Evolutionary conservation across 2,329 filamentous ascomycete species (phyloP), one percentile per base, ranked within the genome.

Genomic region (Fusarium sp.): DNA sequence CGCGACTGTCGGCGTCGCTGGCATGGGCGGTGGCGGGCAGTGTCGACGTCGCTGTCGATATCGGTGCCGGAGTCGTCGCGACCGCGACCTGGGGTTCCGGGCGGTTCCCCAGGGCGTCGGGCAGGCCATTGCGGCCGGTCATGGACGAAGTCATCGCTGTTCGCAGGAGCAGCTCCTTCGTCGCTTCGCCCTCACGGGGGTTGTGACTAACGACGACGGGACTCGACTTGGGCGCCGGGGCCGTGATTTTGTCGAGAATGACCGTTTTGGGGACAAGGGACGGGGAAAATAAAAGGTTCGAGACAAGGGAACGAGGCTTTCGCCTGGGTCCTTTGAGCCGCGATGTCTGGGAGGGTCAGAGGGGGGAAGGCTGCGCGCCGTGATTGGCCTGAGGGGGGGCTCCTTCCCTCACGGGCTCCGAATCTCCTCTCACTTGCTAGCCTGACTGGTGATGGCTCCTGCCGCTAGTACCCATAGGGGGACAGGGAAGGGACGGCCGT

Each of bases 71-170:
- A 41, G 66, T 77, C 66, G 66, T 77, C 66, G 67, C 71, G 59
- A 64, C 73, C 71, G 75, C 69, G 70, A 71, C 66, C 71, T 78
- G 75, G 56, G 75, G 63, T 54, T 77, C 71, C 71, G 68, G 73
- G 69, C 76, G 73, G 48, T 67, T 66, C 52, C 73, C 68, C 63
- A 75, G 70, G 72, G 66, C 69, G 65, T 72, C 68, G 66, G 71
- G 68, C 61, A 75, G 70, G 77, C 77, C 78, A 74, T 78, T 75
- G 70, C 80, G 83, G 82, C 82, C 84, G 81, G 81, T 84, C 81
- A 84, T 84, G 80, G 88, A 88, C 88, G 88, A 90, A 89, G 87
- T 89, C 88, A 90, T 90, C 87, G 88, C 88, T 89, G 83, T 84
- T 86, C 82, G 80, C 79, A 73, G 77, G 82, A 87, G 70, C 87